Evolutionary conservation across 495 filamentous ascomycete genomes (phyloP).

Genomic region (Trichoderma gamsii): DNA sequence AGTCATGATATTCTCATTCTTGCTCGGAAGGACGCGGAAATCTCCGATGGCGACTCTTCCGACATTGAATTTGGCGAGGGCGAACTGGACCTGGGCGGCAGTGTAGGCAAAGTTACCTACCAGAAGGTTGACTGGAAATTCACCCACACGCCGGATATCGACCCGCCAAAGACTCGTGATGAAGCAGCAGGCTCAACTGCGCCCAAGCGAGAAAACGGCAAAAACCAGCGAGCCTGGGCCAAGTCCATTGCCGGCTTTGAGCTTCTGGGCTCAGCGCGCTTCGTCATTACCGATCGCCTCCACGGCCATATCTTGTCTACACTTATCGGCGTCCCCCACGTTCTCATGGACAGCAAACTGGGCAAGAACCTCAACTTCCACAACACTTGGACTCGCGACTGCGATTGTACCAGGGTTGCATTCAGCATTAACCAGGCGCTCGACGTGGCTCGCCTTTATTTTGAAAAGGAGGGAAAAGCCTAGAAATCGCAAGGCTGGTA

Average conservation of each 20-base stretch:
- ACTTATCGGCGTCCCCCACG: constrained; percentile 23
- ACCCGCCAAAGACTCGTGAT: constrained; percentile 3
- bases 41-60: constrained; percentile 15
- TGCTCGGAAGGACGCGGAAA: constrained; percentile 21
- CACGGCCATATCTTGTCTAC: constrained; percentile 23
- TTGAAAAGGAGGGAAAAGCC: constrained; percentile 10
- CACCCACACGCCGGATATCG: constrained; percentile 18
- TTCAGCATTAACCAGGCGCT: constrained; percentile 19
- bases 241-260: constrained; percentile 22
- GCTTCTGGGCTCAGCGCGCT: constrained; percentile 19
- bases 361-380: constrained; percentile 23
- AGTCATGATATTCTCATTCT: constrained; percentile 21
- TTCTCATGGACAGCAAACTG: constrained; percentile 23
- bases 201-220: constrained; percentile 16
- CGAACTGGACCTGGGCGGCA: constrained; percentile 20
- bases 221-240: constrained; percentile 22
- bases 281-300: constrained; percentile 22
- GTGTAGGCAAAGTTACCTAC: constrained; percentile 21
- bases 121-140: constrained; percentile 22
- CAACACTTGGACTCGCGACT: constrained; percentile 24
- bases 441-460: constrained; percentile 20
- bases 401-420: constrained; percentile 20
- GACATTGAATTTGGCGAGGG: constrained; percentile 19
- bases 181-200: background rate
- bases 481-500: background rate